Conservation (phyloP, 1,139 yeast species). For the Yamadazyma atmosphaerica region DNA sequence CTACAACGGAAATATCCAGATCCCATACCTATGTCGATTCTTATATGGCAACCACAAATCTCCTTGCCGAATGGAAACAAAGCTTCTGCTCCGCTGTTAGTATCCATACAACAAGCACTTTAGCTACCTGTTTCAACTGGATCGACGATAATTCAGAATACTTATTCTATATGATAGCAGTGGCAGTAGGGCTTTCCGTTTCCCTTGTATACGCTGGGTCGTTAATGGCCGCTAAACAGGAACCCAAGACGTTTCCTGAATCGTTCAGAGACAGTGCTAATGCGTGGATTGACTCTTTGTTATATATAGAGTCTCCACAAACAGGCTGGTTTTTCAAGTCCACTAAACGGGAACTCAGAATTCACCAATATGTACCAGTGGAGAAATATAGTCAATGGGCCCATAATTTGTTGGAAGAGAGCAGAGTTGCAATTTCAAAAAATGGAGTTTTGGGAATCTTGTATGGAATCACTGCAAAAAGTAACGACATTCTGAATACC, state of each 20-base stretch:
- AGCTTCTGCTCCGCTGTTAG: no score
- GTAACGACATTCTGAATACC: no score
- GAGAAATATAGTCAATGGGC: no score
- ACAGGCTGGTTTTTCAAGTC: neutral
- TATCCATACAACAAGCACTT: neutral
- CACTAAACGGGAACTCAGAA: neutral
- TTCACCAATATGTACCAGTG: no score
- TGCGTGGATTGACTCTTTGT: neutral
- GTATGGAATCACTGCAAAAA: no score
- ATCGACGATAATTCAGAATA: slow-evolving; percentile 13
- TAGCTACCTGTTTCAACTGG: slow-evolving; percentile 3
- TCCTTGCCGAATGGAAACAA: no score
- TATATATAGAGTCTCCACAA: neutral
- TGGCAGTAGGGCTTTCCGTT: neutral
- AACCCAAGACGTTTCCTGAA: neutral
- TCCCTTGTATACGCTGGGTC: neutral
- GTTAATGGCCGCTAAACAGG: neutral
- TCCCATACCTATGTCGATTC: no score
- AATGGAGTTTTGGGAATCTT: no score
- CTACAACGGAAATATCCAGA: no score
- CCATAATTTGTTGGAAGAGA: no score
- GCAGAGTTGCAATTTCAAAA: no score
- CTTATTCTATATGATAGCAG: slow-evolving; percentile 11
- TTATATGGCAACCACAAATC: no score
- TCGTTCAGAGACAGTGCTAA: neutral